Base-by-base conservation (phyloP, 2,329 filamentous ascomycete genomes). In the Cladosporium sp. region DNA sequence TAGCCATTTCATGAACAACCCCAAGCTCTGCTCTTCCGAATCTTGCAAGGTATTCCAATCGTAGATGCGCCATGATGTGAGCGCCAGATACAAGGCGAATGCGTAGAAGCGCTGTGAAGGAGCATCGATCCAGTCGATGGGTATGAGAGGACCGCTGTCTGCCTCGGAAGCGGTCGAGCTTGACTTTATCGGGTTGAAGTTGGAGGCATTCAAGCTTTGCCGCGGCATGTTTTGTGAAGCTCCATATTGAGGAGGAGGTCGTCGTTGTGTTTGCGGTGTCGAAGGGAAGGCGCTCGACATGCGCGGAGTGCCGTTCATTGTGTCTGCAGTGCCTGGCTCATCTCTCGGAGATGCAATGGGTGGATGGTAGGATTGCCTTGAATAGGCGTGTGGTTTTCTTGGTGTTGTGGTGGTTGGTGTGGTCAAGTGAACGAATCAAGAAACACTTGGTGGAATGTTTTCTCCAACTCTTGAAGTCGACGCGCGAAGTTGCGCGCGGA, bases 1-100 rank as follows among this genome's bases (percentile, higher is more conserved):
- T 55, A 88, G 80, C 93, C 93, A 98, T 78, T 97, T 98, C 63
- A 95, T 73, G 65, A 96, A 96, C 42, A 92, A 78, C 79, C 83
- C 86, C 54, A 93, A 84, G n/a, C 91, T 95, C 62, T 89, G 85
- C 52, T 87, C 81, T 56, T 94, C 88, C 56, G 92, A 86, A 51
- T 91, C 84, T 33, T 90, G 78, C 55, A 92, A 72, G 51, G 80
- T 81, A 57, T 83, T 81, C 75, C 88, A 95, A 72, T 98, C 90
- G 68, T 90, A 95, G 29, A 93, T 71, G 62, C 89, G 85, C 85
- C 88, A 97, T 53, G 83, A 83, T 69, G 87, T 78, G 19, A 98
- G 72, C 27, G 79, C 75, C 36, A 84, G 68, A 67, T 95, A 97
- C 57, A 95, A 70, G n/a, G 82, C 84, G 55, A 86, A 79, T 41